Conservation (phyloP, 2,329 filamentous ascomycete species). For the Pestalotiopsis sp. region DNA sequence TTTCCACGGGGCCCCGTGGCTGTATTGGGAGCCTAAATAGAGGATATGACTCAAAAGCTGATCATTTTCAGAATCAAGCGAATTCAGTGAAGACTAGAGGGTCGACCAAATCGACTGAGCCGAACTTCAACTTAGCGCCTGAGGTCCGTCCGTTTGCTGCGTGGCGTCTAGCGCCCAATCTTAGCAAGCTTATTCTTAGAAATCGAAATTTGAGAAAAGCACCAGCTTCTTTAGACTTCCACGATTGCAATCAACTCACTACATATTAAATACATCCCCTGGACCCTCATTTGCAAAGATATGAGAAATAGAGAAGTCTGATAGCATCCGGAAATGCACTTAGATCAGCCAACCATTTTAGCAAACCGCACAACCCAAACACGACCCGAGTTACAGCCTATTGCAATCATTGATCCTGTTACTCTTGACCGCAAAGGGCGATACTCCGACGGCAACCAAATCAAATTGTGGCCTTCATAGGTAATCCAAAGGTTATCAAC, state of each 20-base stretch:
- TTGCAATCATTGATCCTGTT: background rate
- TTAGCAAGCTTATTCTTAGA: background rate
- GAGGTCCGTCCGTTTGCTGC: too few relatives aligned
- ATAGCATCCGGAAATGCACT: too few relatives aligned
- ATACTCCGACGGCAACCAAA: background rate
- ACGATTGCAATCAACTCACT: background rate
- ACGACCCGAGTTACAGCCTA: background rate
- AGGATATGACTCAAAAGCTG: too few relatives aligned
- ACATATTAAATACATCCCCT: background rate
- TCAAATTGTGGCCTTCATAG: background rate
- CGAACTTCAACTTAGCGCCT: too few relatives aligned
- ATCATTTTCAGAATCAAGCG: too few relatives aligned
- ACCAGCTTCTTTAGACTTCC: background rate
- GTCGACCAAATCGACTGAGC: too few relatives aligned
- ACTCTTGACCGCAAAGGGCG: background rate
- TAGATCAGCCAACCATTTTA: too few relatives aligned
- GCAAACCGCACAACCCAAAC: background rate
- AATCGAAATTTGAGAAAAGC: background rate
- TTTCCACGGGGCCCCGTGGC: too few relatives aligned
- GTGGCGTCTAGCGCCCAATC: too few relatives aligned
- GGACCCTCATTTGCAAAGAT: background rate
- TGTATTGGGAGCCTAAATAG: too few relatives aligned
- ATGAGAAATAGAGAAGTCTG: background rate
- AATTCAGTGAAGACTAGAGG: too few relatives aligned
- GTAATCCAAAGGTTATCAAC: background rate